Conservation (phyloP, 176 grass and related monocot species). For the Oryza australiensis region DNA sequence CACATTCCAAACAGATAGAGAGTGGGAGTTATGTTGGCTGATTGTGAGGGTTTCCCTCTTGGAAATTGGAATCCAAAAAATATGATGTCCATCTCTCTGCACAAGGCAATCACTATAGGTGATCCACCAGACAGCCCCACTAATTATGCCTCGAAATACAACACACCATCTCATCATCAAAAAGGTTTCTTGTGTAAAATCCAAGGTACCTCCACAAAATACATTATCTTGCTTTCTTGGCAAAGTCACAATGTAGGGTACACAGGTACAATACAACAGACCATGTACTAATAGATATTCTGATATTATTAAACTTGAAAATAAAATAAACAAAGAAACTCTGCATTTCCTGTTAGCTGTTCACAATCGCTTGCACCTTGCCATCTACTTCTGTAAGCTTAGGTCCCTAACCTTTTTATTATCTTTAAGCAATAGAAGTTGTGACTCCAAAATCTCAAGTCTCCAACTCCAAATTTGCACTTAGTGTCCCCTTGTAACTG, state of each 20-base stretch:
- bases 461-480: background rate
- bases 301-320: conserved; percentile 1
- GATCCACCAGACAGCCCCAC: conserved; percentile 31
- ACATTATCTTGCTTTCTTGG: conserved; percentile 36
- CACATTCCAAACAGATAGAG: background rate
- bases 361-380: background rate
- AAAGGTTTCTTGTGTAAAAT: conserved; percentile 41
- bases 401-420: background rate
- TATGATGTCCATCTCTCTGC: conserved; percentile 10
- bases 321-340: background rate
- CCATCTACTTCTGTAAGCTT: background rate
- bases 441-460: background rate
- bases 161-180: conserved; percentile 24
- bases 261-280: background rate
- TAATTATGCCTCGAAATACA: conserved; percentile 50
- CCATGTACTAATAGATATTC: conserved; percentile 5
- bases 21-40: background rate
- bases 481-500: background rate
- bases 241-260: conserved; percentile 2
- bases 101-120: conserved; percentile 16
- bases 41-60: conserved; percentile 2
- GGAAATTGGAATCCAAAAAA: conserved; percentile 39
- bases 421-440: background rate
- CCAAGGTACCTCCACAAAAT: conserved; percentile 44
- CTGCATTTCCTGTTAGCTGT: background rate